These are phyloP conservation scores for Talaromyces sp. DNA, from an alignment of 2,329 filamentous ascomycete genomes.

Conservation along the genomic window DNA sequence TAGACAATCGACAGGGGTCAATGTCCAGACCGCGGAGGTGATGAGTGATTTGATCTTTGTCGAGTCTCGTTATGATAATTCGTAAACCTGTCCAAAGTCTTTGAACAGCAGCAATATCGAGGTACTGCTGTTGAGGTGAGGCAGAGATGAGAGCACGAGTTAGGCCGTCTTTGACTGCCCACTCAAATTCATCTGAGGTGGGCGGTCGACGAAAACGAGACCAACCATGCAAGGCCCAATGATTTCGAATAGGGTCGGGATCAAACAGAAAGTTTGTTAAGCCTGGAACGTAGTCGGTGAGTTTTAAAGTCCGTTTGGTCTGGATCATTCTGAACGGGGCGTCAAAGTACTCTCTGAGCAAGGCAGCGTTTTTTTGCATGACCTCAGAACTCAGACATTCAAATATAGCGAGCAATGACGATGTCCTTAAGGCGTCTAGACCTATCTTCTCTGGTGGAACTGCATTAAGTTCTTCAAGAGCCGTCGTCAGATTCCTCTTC, in stretches of 20 bases:
- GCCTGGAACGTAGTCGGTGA: conserved; percentile 72
- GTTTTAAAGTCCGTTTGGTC: conserved; percentile 71
- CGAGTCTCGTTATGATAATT: conserved; percentile 69
- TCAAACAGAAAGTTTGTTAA: conserved; percentile 84
- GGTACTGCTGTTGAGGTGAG: conserved; percentile 48
- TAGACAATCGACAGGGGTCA: conserved; percentile 57
- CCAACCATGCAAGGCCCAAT: conserved; percentile 69
- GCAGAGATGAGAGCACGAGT: conserved; percentile 63
- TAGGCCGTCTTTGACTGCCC: conserved; percentile 75
- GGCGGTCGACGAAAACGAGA: conserved; percentile 62
- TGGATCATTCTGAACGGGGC: conserved; percentile 78
- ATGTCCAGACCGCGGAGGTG: conserved; percentile 75
- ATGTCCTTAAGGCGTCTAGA: conserved; percentile 51
- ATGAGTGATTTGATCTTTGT: conserved; percentile 70
- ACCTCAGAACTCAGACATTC: conserved; percentile 82
- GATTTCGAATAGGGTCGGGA: conserved; percentile 58
- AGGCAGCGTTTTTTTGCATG: conserved; percentile 60
- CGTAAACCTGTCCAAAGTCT: conserved; percentile 77
- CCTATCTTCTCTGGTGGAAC: conserved; percentile 51
- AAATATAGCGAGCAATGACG: conserved; percentile 75
- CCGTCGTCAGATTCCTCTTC: conserved; percentile 56
- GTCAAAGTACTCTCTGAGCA: conserved; percentile 65
- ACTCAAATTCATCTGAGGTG: conserved; percentile 74
- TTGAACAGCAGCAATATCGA: conserved; percentile 56
- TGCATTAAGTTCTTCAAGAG: conserved; percentile 52